phyloP scores from a whole-genome alignment of 495 filamentous ascomycete genomes.

The Penicillium cosmopolitanum region DNA sequence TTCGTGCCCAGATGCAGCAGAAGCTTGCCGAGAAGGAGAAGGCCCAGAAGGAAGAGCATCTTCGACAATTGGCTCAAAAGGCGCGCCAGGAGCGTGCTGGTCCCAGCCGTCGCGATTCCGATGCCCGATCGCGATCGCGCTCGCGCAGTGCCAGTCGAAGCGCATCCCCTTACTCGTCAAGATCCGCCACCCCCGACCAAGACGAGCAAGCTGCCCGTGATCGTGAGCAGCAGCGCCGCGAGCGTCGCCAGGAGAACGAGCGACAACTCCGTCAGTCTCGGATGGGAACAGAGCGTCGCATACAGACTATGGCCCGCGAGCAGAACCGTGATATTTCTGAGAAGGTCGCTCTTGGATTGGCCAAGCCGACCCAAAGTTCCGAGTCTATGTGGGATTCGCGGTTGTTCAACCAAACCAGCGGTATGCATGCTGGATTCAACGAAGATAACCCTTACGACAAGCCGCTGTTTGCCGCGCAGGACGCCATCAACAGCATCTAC shows the following conservation, averaged over 20 bases:
- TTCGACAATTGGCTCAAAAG: constrained; percentile 87
- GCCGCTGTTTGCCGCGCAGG: constrained; percentile 93
- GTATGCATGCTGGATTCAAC: constrained; percentile 90
- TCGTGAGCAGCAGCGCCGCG: constrained; percentile 74
- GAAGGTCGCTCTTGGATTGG: constrained; percentile 92
- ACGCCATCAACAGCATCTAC: constrained; percentile 95
- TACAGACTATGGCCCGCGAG: constrained; percentile 91
- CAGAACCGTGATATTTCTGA: constrained; percentile 97
- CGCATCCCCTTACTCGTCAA: constrained; percentile 57
- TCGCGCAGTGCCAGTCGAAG: constrained; percentile 55
- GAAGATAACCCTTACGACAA: constrained; percentile 98
- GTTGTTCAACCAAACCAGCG: constrained; percentile 91
- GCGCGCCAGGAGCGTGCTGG: constrained; percentile 78
- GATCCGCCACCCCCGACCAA: constrained; percentile 58
- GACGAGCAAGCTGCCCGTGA: constrained; percentile 74
- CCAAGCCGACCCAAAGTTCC: constrained; percentile 86
- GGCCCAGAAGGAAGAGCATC: constrained; percentile 86
- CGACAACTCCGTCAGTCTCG: constrained; percentile 89
- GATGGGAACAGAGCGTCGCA: constrained; percentile 89
- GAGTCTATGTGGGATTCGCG: constrained; percentile 97
- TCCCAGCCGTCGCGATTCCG: constrained; percentile 47
- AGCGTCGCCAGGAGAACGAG: constrained; percentile 80
- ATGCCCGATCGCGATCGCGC: constrained; percentile 32
- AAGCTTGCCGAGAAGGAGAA: constrained; percentile 96
- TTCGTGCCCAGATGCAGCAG: constrained; percentile 94